A percentile compares a stretch with the other conserved stretches of the same genome.
These are phyloP conservation scores for Bryopsis sp. DNA, from an alignment of 139 green algal genomes.

Conservation along the genomic window DNA sequence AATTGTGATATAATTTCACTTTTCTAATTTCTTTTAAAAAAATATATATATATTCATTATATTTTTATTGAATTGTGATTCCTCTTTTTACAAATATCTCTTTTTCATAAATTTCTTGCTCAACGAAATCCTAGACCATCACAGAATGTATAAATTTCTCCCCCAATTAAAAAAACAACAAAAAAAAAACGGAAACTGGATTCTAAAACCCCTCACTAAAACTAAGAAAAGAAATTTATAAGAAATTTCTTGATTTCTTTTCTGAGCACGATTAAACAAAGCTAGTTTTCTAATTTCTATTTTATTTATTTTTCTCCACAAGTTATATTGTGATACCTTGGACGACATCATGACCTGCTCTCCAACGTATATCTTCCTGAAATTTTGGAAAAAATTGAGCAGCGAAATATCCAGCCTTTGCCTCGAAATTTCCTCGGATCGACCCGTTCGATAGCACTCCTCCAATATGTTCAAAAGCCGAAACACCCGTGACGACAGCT, in stretches of 20 bases:
- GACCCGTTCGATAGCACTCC: constrained; percentile 43
- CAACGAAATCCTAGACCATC: too few species aligned
- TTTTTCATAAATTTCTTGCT: too few species aligned
- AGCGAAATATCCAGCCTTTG: constrained; percentile 88
- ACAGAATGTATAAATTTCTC: too few species aligned
- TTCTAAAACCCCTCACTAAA: too few species aligned
- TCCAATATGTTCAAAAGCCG: constrained; percentile 67
- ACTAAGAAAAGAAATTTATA: too few species aligned
- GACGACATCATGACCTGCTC: constrained; percentile 67
- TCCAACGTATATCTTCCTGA: constrained; percentile 93
- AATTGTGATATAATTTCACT: too few species aligned
- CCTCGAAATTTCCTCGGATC: constrained; percentile 54
- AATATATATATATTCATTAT: too few species aligned
- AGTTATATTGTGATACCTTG: background rate
- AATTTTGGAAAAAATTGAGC: constrained; percentile 91
- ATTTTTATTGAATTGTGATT: too few species aligned
- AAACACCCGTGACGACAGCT: constrained; percentile 81
- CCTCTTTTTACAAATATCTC: too few species aligned
- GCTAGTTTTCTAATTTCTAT: background rate
- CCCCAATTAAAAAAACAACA: background rate
- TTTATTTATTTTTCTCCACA: background rate
- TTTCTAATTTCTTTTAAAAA: too few species aligned
- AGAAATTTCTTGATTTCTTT: too few species aligned
- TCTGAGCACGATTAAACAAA: background rate
- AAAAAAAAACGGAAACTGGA: background rate